phyloP scores from a whole-genome alignment of 768 basidiomycete species.

The Tulasnella sp. region DNA sequence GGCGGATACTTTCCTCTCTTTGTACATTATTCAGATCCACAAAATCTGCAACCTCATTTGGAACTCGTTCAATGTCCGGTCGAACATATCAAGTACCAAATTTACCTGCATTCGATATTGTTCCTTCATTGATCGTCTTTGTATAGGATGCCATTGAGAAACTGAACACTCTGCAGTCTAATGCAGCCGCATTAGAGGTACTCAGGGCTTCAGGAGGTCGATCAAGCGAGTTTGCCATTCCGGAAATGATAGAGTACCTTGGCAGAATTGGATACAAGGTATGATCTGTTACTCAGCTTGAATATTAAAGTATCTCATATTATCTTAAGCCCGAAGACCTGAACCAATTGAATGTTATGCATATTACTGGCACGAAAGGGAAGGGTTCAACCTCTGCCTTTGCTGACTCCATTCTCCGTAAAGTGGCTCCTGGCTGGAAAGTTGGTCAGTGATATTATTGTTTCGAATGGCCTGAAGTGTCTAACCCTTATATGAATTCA shows the following conservation, averaged over 20 bases:
- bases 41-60: background rate
- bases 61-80: constrained; percentile 39
- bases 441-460: constrained; percentile 42
- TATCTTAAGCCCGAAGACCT: constrained; percentile 56
- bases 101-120: background rate
- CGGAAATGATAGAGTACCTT: constrained; percentile 86
- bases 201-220: constrained; percentile 59
- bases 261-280: constrained; percentile 77
- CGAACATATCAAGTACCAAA: constrained; percentile 38
- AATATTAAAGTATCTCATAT: background rate
- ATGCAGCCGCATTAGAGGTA: constrained; percentile 84
- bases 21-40: constrained; percentile 3
- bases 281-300: constrained; percentile 22
- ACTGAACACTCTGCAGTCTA: constrained; percentile 76
- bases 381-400: constrained; percentile 98
- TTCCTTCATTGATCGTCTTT: background rate
- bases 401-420: constrained; percentile 71
- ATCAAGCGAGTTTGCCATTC: constrained; percentile 48
- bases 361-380: constrained; percentile 96
- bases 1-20: constrained; percentile 10
- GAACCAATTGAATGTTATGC: constrained; percentile 81
- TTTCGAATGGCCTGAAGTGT: background rate
- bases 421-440: constrained; percentile 59
- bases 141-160: constrained; percentile 49
- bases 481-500: constrained; percentile 24